Evolutionary conservation across 805 yeast genomes (phyloP).

Genomic region (Tetrapisispora iriomotensis): DNA sequence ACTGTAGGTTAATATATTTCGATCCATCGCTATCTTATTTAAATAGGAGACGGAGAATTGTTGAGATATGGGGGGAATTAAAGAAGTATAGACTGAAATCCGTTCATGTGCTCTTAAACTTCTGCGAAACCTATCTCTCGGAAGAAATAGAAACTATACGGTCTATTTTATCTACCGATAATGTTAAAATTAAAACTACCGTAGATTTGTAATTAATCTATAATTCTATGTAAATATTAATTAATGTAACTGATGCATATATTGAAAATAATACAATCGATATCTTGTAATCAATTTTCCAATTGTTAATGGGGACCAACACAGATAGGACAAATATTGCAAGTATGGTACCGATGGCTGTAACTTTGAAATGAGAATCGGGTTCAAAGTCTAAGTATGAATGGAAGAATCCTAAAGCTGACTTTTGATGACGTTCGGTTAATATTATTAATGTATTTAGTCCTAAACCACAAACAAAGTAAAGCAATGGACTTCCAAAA

Average conservation of each 20-base stretch:
- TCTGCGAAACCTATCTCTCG: conserved; percentile 20
- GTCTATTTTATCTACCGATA: no score
- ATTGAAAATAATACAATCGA: conserved; percentile 27
- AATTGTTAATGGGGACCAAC: conserved; percentile 36
- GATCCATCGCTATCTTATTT: conserved; percentile 19
- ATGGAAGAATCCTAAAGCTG: not conserved
- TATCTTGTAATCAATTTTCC: conserved; percentile 36
- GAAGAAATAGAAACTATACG: no score
- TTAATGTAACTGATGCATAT: conserved; percentile 12
- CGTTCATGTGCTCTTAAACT: conserved; percentile 5
- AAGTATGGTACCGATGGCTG: conserved; percentile 33
- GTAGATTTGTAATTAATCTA: no score
- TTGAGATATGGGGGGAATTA: conserved; percentile 16
- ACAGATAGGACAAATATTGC: conserved; percentile 33
- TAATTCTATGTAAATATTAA: conserved; percentile 11
- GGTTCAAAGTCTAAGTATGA: conserved; percentile 29
- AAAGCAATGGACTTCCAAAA: conserved; percentile 83
- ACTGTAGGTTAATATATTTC: conserved; percentile 20
- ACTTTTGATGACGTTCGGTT: conserved; percentile 1
- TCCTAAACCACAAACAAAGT: conserved; percentile 73
- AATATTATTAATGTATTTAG: conserved; percentile 50
- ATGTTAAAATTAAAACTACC: no score
- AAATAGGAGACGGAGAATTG: conserved; percentile 18
- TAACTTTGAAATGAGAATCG: conserved; percentile 31
- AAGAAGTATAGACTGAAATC: conserved; percentile 5